Conservation (phyloP, 768 basidiomycete species). For the Boletus sensibilis region DNA sequence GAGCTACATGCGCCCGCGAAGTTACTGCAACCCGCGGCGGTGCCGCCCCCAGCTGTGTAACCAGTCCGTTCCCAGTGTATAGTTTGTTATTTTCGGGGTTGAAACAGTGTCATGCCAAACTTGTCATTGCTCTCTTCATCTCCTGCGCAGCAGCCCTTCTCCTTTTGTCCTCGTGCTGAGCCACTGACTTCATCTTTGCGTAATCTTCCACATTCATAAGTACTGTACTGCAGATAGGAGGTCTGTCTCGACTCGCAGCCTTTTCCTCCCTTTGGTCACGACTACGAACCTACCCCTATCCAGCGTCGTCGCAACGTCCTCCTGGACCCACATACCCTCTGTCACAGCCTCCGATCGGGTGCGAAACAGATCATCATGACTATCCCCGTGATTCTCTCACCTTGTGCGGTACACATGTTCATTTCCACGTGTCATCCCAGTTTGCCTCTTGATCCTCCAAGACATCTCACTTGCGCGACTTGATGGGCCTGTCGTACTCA, state of each 20-base stretch:
- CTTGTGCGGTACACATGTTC: constrained; percentile 1
- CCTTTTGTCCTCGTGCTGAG: neutral
- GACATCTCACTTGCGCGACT: too few species aligned
- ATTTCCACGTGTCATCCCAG: neutral
- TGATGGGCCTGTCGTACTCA: neutral
- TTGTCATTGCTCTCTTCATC: neutral
- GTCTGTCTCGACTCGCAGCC: neutral
- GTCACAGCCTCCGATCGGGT: neutral
- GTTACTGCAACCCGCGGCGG: neutral
- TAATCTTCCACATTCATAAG: neutral
- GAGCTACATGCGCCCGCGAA: neutral
- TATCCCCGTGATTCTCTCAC: neutral
- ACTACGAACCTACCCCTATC: neutral
- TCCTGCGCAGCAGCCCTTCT: neutral
- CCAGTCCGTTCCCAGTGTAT: neutral
- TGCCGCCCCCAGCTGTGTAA: neutral
- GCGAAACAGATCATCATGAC: too few species aligned
- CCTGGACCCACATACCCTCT: neutral
- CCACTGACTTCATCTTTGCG: neutral
- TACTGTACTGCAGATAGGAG: constrained; percentile 1
- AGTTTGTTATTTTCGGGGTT: neutral
- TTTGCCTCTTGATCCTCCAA: neutral
- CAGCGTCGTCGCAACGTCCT: too few species aligned
- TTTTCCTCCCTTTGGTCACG: neutral
- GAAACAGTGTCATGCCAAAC: constrained; percentile 4